A percentile compares a stretch with the other conserved stretches of the same genome.
Evolutionary conservation across 2,329 filamentous ascomycete species (phyloP).

Genomic region (Didymella lethalis): DNA sequence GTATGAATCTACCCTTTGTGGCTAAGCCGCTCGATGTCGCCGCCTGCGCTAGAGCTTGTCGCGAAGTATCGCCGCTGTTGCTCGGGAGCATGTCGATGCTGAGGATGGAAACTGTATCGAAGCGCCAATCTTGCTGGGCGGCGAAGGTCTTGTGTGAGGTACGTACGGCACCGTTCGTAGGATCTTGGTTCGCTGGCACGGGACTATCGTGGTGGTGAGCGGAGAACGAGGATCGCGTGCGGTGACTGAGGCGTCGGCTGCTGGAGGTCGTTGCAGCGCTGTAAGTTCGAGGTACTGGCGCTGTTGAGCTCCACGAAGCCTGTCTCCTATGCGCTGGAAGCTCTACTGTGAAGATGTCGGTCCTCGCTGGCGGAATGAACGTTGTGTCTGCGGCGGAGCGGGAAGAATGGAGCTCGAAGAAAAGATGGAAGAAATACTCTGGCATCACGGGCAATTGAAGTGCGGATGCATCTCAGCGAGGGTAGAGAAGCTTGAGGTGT

Average conservation of each 20-base stretch:
- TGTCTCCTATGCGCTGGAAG: slow-evolving; percentile 54
- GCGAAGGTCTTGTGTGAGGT: slow-evolving; percentile 41
- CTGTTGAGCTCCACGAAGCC: slow-evolving; percentile 47
- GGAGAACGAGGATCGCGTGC: slow-evolving; percentile 45
- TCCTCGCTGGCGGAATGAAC: slow-evolving; percentile 53
- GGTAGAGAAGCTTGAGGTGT: not conserved
- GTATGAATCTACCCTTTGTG: slow-evolving; percentile 82
- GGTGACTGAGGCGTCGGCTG: slow-evolving; percentile 45
- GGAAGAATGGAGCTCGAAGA: slow-evolving; percentile 64
- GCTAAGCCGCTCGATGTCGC: slow-evolving; percentile 64
- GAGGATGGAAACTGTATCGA: slow-evolving; percentile 79
- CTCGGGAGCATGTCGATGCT: slow-evolving; percentile 74
- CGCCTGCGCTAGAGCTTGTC: slow-evolving; percentile 49
- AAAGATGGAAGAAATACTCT: slow-evolving; percentile 70
- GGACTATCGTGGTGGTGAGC: slow-evolving; percentile 47
- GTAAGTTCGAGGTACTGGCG: slow-evolving; percentile 25
- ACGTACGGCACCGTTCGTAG: slow-evolving; percentile 37
- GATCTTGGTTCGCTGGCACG: slow-evolving; percentile 47
- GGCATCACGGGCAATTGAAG: slow-evolving; percentile 56
- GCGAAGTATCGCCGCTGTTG: slow-evolving; percentile 36
- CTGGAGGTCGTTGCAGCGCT: slow-evolving; percentile 33
- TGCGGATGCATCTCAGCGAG: slow-evolving; percentile 27
- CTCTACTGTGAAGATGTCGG: slow-evolving; percentile 56
- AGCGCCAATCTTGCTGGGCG: slow-evolving; percentile 74
- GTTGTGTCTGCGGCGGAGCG: slow-evolving; percentile 41